Base-by-base conservation (phyloP, 2,329 filamentous ascomycete genomes). In the Microdochium bolleyi region DNA sequence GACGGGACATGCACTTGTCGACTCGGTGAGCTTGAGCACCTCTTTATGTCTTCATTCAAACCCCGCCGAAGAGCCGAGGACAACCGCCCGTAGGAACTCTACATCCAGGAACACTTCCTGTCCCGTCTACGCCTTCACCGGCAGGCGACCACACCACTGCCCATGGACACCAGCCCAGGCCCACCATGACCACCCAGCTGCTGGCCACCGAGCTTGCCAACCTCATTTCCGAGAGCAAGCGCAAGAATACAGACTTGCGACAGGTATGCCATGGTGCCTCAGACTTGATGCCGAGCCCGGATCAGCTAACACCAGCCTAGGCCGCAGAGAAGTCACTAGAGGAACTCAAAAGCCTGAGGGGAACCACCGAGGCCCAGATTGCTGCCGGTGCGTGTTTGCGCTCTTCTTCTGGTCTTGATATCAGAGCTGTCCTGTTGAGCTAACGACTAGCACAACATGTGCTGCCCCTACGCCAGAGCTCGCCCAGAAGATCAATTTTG, bases 211-310 rank as follows among this genome's bases (percentile, higher is more conserved):
- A 96, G 80, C 82, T 96, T 68, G 83, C 87, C 64, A 95, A 89
- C 73, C 83, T 96, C 68, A 87, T 96, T 63, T 89, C 95, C 70
- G 94, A 99, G 75, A 94, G 92, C 67, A 97, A 95, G 73, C 83
- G 92, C 64, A 97, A 95, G 72, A 87, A 96, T 70, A 83, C 87
- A 61, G 94, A 97, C 63, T 78, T 99, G 51, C 84, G 88, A 74
- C 88, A 88, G 79, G 88, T 87, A 72, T 30, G 5, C 27, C 27
- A 30, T 30, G 62, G 79, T 69, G 34, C 4, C 51, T 32, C 16
- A 22, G 34, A 50, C 14, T 48, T 32, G 38, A 2, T 14, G 30
- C 16, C 48, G 48, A 54, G 32, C 50, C 55, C 54, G 44, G 56
- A 38, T 1, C 27, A 22, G 27, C 25, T 5, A 1, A 22, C 10